These are phyloP conservation scores for Clonostachys sp. DNA, from an alignment of 2,329 filamentous ascomycete species.

Conservation along the genomic window DNA sequence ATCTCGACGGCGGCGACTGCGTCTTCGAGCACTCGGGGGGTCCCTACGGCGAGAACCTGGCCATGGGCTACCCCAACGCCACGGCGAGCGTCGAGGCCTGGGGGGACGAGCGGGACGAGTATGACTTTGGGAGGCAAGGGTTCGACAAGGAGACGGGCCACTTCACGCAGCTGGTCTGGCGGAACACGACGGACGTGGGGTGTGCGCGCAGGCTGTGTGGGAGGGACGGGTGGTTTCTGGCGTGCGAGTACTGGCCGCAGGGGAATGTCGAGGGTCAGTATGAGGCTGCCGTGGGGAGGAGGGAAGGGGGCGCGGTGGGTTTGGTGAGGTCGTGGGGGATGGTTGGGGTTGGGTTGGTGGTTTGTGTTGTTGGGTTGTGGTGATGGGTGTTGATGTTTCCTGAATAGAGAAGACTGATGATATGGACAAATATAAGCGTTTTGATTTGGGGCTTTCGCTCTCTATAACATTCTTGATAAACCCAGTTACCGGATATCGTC, in stretches of 20 bases:
- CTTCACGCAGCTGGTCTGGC: constrained; percentile 73
- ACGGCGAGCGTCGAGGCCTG: constrained; percentile 59
- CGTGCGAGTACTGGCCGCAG: constrained; percentile 65
- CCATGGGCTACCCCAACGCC: constrained; percentile 59
- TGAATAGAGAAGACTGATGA: too few relatives aligned
- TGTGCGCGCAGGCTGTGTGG: constrained; percentile 42
- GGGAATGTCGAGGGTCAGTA: constrained; percentile 59
- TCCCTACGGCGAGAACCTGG: constrained; percentile 71
- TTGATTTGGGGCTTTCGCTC: too few relatives aligned
- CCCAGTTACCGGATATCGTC: too few relatives aligned
- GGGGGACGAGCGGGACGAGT: constrained; percentile 49
- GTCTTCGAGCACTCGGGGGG: constrained; percentile 53
- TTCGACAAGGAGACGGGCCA: constrained; percentile 61
- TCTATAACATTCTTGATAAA: too few relatives aligned
- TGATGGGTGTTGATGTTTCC: too few relatives aligned
- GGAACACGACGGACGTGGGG: constrained; percentile 53
- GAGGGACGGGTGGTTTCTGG: constrained; percentile 55
- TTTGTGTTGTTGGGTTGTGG: too few relatives aligned
- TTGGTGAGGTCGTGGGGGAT: too few relatives aligned
- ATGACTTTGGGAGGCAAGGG: constrained; percentile 51
- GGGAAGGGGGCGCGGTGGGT: neutral
- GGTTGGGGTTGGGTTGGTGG: too few relatives aligned
- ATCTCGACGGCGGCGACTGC: constrained; percentile 33
- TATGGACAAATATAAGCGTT: too few relatives aligned
- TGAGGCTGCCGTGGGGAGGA: constrained; percentile 22